Percentiles rank a stretch among this genome's conserved stretches.
These are phyloP conservation scores for Ocimum tenuiflorum DNA, from an alignment of 257 asterid genomes.

Conservation along the genomic window DNA sequence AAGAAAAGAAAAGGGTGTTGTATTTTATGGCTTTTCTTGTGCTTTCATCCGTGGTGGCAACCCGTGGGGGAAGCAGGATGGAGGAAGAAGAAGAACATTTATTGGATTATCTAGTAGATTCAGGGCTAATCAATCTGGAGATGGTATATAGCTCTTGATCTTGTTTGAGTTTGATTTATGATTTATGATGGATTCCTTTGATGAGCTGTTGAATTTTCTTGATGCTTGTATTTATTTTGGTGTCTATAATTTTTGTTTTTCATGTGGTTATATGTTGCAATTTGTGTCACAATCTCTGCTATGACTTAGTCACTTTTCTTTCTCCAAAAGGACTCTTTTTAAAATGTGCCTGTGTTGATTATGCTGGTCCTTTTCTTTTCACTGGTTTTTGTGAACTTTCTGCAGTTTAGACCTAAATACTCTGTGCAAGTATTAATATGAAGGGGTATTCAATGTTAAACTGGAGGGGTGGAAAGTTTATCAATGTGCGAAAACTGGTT, in stretches of 20 bases:
- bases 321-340: not conserved
- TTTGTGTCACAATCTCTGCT: not conserved
- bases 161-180: constrained; percentile 3
- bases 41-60: constrained; percentile 32
- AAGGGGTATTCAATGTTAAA: not conserved
- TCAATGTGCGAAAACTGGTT: not conserved
- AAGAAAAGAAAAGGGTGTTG: constrained; percentile 32
- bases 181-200: not conserved
- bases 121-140: constrained; percentile 42
- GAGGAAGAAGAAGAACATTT: constrained; percentile 38
- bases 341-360: not conserved
- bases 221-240: not conserved
- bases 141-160: constrained; percentile 37
- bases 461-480: not conserved
- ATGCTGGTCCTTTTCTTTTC: too few species aligned
- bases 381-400: not conserved
- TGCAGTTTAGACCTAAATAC: not conserved
- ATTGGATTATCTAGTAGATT: constrained; percentile 32
- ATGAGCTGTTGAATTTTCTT: not conserved
- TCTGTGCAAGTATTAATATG: not conserved
- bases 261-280: not conserved
- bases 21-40: constrained; percentile 35
- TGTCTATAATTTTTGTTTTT: not conserved
- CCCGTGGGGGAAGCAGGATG: constrained; percentile 34
- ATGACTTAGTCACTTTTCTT: not conserved